Conservation (phyloP, 1,284 basidiomycete species). For the Schizophyllum amplum region DNA sequence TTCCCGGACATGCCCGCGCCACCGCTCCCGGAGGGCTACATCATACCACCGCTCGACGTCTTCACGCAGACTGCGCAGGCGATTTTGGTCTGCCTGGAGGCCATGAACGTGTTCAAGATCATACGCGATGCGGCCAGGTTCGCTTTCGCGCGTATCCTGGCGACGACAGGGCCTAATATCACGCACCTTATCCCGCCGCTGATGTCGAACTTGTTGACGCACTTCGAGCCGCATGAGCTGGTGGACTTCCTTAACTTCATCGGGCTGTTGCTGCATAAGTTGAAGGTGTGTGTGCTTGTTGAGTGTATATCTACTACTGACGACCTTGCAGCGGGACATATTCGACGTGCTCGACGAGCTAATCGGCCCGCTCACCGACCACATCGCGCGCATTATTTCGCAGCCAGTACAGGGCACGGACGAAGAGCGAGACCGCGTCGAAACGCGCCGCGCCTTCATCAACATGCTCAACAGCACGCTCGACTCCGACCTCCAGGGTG, state of each 20-base stretch:
- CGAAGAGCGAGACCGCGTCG: conserved; percentile 75
- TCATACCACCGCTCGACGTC: conserved; percentile 72
- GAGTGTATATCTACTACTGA: no score
- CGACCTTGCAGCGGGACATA: conserved; percentile 66
- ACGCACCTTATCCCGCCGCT: conserved; percentile 78
- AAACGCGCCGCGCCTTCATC: conserved; percentile 90
- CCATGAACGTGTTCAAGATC: conserved; percentile 82
- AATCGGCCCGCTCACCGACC: conserved; percentile 77
- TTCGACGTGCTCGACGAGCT: conserved; percentile 86
- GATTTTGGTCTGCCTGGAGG: conserved; percentile 81
- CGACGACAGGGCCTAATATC: conserved; percentile 79
- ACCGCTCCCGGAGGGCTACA: conserved; percentile 54
- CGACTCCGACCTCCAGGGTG: conserved; percentile 69
- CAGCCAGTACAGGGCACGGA: conserved; percentile 88
- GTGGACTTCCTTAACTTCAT: conserved; percentile 97
- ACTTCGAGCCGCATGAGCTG: conserved; percentile 89
- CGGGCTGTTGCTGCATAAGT: conserved; percentile 82
- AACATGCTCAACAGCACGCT: conserved; percentile 79
- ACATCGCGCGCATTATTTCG: conserved; percentile 78
- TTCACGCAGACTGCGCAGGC: conserved; percentile 88
- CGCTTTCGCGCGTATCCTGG: conserved; percentile 90
- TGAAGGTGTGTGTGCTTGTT: conserved; percentile 56
- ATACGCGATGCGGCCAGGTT: conserved; percentile 92
- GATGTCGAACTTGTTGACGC: conserved; percentile 82
- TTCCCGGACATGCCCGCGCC: conserved; percentile 81